Base-by-base conservation (phyloP, 257 asterid genomes). In the Gentiana dahurica region DNA sequence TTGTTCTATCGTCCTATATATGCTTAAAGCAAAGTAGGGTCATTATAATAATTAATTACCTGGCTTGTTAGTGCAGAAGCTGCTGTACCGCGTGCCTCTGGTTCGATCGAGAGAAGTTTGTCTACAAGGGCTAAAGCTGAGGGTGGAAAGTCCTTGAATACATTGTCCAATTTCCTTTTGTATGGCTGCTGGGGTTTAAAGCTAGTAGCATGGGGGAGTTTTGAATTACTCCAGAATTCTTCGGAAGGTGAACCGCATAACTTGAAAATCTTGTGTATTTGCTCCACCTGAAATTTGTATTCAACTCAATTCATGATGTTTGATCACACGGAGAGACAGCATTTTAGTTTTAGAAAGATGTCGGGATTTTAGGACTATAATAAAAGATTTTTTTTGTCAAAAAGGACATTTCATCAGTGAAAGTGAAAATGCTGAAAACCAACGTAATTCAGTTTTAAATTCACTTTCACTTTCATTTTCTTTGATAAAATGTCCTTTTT, bases 81-180 rank as follows among this genome's bases (percentile, higher is more conserved):
- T 67, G 95, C 90, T 58, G 86, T 75, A 11, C 95, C 93, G 49
- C 98, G 74, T 62, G 69, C 69, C 57, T 78, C 86, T 5, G 97
- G 98, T 72, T 91, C 97, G n/a, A 91, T 71, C 0, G 95, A 75
- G 47, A 91, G 95, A 43, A 91, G 93, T 55, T 47, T 54, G 49
- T 87, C 95, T 47, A 81, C 70, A 51, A 91, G 92, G 45, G 76
- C 73, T 74, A 91, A 72, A 7, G 94, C 85, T 10, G 97, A 74
- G 11, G 88, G 52, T 48, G 94, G 94, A 1, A 91, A 72, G 54
- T 91, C 94, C 59, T 75, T 87, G 79, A 83, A 87, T 5, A 86
- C 75, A 59, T 79, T 87, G 60, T 79, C 68, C 55, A 91, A 61
- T 35, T 86, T 69, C 11, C 97, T 84, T 72, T 59, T 81, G 77